These are phyloP conservation scores for Morella rubra DNA, from an alignment of 306 rosid genomes.

Conservation along the genomic window DNA sequence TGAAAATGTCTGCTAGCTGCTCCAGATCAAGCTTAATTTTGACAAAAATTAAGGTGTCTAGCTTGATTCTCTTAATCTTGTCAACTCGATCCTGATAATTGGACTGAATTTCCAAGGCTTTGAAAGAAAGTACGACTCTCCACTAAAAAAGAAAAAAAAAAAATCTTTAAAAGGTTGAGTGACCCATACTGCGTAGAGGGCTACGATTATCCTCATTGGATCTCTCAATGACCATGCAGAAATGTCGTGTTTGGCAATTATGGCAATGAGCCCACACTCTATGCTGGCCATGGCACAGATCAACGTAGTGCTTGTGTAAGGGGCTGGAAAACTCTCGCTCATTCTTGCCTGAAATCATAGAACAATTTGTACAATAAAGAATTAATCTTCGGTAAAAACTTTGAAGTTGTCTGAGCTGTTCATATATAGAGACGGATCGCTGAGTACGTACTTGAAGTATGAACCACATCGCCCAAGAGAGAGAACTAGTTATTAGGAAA, in stretches of 20 bases:
- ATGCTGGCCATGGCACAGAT: constrained; percentile 61
- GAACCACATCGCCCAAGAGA: constrained; percentile 67
- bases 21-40: too few species aligned
- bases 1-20: too few species aligned
- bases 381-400: neutral
- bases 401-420: neutral
- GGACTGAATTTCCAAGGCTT: too few species aligned
- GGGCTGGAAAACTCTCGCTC: constrained; percentile 64
- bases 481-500: constrained; percentile 40
- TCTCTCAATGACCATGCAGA: constrained; percentile 62
- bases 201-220: constrained; percentile 41
- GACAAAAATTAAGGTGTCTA: too few species aligned
- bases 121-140: too few species aligned
- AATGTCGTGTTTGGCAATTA: constrained; percentile 35
- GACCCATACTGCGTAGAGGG: constrained; percentile 57
- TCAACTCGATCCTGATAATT: too few species aligned
- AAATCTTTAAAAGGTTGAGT: neutral
- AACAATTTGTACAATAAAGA: neutral
- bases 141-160: too few species aligned
- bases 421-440: neutral
- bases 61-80: too few species aligned
- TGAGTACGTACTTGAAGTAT: constrained; percentile 53
- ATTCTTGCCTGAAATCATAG: constrained; percentile 55
- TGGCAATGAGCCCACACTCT: constrained; percentile 59
- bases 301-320: constrained; percentile 64